phyloP scores from a whole-genome alignment of 306 rosid genomes.

The Datisca glomerata region DNA sequence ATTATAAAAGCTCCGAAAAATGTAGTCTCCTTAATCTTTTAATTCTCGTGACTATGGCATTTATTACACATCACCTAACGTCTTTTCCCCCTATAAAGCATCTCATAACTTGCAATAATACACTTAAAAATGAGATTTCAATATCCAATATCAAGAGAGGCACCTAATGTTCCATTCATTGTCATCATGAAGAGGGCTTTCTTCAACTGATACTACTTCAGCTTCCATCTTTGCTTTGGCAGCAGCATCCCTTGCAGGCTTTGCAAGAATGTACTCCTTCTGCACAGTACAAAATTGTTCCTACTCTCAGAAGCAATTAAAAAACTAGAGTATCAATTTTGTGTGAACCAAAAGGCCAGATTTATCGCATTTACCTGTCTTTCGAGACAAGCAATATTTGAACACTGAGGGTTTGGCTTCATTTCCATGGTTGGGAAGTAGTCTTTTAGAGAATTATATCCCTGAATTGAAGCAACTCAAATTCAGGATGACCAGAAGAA shows the following conservation, averaged over 20 bases:
- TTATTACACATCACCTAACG: too few relatives aligned
- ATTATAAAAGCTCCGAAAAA: not conserved
- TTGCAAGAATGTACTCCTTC: conserved; percentile 56
- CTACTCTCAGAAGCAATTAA: conserved; percentile 2
- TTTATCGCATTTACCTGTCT: conserved; percentile 45
- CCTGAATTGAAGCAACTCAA: conserved; percentile 38
- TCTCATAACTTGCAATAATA: not conserved
- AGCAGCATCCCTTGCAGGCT: conserved; percentile 89
- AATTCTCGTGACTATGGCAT: not conserved
- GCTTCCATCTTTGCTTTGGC: conserved; percentile 72
- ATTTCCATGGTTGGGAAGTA: conserved; percentile 96
- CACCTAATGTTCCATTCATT: conserved; percentile 99
- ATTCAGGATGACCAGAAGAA: conserved; percentile 4
- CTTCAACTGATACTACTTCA: conserved; percentile 37
- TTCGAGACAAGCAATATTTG: conserved; percentile 68
- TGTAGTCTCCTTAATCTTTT: not conserved
- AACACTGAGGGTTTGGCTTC: conserved; percentile 98
- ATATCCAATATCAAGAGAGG: conserved; percentile 5
- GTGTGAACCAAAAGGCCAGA: not conserved
- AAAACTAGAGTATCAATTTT: not conserved
- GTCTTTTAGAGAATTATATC: conserved; percentile 94
- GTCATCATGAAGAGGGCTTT: conserved; percentile 64
- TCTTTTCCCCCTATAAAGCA: not conserved
- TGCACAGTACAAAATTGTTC: conserved; percentile 25
- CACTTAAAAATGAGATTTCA: too few relatives aligned